Evolutionary conservation across 805 yeast genomes (phyloP), one percentile per base, ranked within the genome.

Genomic region (Saccharomyces paradoxus): DNA sequence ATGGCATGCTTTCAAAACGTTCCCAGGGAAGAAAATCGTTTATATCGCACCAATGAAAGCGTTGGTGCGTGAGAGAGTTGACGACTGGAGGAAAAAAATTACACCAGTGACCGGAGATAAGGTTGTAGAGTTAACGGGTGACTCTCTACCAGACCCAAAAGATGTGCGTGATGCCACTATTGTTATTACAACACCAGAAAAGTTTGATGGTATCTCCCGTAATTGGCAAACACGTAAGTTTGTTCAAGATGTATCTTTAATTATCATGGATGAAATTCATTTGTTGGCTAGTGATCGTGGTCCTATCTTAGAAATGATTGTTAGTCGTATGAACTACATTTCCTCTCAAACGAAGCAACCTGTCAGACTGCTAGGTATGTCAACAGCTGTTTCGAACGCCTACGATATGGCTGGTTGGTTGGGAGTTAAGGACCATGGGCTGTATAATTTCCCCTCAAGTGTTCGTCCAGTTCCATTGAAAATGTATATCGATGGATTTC

Each of bases 281-380:
- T 74, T 94, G 65, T 77, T 94, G 54, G 98, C 95, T 58, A 98
- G 95, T 78, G 99, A 94, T 55, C 83, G 99, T 75, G 99, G 99
- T 62, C 90, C 97, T 3, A 98, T 94, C 26, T 84, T 94, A 58
- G 99, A 94, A 69, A 90, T 97, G 24, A 78, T 91, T 59, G 97
- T 91, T 2, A 96, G 97, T 5, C 82, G 98, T 73, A 86, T 90
- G 92, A 70, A 70, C 50, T 67, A 69, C 51, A 67, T 70, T 52
- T 63, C 73, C 2, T 62, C 71, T 3, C 96, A 88, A 83, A 74
- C 87, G 83, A 24, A 88, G 81, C 94, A 89, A 84, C 76, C 89
- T 79, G 89, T 92, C 57, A 74, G 98, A 58, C 86, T 92, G 14
- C 83, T 90, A 30, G 98, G 97, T 62, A 77, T 91, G 61, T 89